Percentiles rank a stretch among this genome's conserved stretches.
Evolutionary conservation across 2,329 filamentous ascomycete species (phyloP).

Genomic region (Calonectria pauciramosa): DNA sequence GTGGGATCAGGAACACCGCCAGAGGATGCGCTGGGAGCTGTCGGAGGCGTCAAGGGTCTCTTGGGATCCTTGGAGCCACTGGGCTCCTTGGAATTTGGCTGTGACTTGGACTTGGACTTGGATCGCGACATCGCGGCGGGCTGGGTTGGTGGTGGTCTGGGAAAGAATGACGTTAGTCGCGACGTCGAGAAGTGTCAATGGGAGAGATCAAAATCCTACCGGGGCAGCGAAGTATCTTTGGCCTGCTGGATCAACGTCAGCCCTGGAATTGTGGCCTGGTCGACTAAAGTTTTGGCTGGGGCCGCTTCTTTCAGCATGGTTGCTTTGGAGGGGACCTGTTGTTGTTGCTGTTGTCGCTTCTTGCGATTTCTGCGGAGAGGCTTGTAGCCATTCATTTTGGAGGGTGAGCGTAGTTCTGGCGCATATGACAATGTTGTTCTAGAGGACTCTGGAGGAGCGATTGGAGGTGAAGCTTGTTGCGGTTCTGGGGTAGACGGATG

Average conservation of each 20-base stretch:
- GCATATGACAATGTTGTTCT: background rate
- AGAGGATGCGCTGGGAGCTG: conserved; percentile 55
- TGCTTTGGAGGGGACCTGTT: background rate
- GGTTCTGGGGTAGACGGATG: background rate
- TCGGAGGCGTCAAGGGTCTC: background rate
- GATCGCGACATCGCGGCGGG: background rate
- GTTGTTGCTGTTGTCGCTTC: background rate
- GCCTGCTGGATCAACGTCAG: conserved; percentile 5
- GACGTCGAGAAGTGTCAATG: background rate
- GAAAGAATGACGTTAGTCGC: background rate
- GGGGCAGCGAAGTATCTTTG: background rate
- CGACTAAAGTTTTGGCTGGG: background rate
- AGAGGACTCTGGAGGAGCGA: background rate
- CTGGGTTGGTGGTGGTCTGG: background rate
- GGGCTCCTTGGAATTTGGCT: background rate
- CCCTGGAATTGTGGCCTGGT: background rate
- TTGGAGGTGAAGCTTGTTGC: background rate
- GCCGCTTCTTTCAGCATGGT: background rate
- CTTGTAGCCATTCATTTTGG: conserved; percentile 11
- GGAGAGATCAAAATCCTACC: background rate
- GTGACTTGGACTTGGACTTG: background rate
- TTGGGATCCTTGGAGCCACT: background rate
- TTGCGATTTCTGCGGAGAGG: background rate
- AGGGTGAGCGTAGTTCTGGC: background rate
- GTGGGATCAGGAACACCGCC: conserved; percentile 74